These are phyloP conservation scores for Basidiobolus heterosporus DNA, from an alignment of 371 early-diverging fungal species.

Conservation along the genomic window DNA sequence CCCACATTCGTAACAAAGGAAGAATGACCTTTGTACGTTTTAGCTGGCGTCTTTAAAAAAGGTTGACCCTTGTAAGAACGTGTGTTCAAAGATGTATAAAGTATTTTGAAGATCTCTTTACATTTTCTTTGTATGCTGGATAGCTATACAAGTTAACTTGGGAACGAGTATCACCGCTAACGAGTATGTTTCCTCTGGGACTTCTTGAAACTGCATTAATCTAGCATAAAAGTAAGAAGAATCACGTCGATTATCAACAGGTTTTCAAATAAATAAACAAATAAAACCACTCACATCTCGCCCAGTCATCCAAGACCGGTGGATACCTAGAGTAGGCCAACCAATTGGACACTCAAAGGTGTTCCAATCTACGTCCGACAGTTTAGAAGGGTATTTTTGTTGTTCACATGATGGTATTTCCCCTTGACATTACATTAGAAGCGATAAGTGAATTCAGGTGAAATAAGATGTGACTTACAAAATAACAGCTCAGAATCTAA, in stretches of 20 bases:
- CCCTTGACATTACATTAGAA: too few relatives aligned
- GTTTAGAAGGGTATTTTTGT: neutral
- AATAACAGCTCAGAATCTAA: neutral
- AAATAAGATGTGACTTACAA: too few relatives aligned
- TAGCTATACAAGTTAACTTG: neutral
- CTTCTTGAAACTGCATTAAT: neutral
- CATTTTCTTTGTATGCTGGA: neutral
- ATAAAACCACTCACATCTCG: neutral
- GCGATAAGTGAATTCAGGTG: too few relatives aligned
- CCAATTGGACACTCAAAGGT: neutral
- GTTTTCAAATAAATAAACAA: too few relatives aligned
- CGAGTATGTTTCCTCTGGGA: neutral
- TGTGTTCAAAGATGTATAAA: too few relatives aligned
- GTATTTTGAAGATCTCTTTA: too few relatives aligned
- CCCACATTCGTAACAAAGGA: neutral
- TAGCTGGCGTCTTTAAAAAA: neutral
- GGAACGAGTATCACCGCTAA: neutral
- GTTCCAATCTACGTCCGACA: neutral
- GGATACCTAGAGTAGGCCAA: neutral
- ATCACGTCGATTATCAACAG: too few relatives aligned
- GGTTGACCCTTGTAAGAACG: too few relatives aligned
- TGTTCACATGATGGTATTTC: neutral
- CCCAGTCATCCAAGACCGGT: neutral
- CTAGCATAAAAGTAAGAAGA: too few relatives aligned
- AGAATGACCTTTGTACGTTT: neutral